Conservation (phyloP, 352 stramenopile species). For the Globisporangium canariense region DNA sequence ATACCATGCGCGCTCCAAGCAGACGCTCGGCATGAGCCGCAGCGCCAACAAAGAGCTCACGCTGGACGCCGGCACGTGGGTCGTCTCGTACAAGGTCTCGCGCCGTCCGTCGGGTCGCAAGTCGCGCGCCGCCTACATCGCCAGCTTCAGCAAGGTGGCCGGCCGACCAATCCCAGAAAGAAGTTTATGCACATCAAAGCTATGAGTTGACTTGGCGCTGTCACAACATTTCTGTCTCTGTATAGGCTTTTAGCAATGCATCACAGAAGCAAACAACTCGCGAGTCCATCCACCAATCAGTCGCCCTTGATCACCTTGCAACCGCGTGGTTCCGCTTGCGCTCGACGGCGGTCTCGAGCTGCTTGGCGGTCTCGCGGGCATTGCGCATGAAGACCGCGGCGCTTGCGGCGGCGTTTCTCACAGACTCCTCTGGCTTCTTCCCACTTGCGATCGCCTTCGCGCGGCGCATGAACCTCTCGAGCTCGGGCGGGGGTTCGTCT, state of each 20-base stretch:
- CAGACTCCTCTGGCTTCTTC: conserved; percentile 4
- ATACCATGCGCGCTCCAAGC: conserved; percentile 26
- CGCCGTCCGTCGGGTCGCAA: conserved; percentile 14
- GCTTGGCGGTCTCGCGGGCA: conserved; percentile 4
- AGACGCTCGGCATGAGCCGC: conserved; percentile 24
- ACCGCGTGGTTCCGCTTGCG: background rate
- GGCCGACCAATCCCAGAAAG: too few relatives aligned
- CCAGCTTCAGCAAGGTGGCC: too few relatives aligned
- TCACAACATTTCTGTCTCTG: too few relatives aligned
- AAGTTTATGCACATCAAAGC: too few relatives aligned
- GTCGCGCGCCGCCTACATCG: too few relatives aligned
- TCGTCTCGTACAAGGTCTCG: conserved; percentile 27
- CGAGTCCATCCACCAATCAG: too few relatives aligned
- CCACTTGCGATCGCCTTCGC: conserved; percentile 11
- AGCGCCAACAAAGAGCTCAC: conserved; percentile 33
- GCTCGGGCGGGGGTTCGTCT: conserved; percentile 11
- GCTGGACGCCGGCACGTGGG: conserved; percentile 25
- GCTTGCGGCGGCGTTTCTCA: conserved; percentile 3
- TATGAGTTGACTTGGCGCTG: too few relatives aligned
- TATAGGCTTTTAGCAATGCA: too few relatives aligned
- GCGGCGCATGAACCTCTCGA: conserved; percentile 20
- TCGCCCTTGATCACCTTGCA: background rate
- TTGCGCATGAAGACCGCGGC: conserved; percentile 15
- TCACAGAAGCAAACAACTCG: too few relatives aligned
- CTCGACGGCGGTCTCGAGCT: background rate